Conservation (phyloP, 2,329 filamentous ascomycete genomes). For the Beauveria australis region DNA sequence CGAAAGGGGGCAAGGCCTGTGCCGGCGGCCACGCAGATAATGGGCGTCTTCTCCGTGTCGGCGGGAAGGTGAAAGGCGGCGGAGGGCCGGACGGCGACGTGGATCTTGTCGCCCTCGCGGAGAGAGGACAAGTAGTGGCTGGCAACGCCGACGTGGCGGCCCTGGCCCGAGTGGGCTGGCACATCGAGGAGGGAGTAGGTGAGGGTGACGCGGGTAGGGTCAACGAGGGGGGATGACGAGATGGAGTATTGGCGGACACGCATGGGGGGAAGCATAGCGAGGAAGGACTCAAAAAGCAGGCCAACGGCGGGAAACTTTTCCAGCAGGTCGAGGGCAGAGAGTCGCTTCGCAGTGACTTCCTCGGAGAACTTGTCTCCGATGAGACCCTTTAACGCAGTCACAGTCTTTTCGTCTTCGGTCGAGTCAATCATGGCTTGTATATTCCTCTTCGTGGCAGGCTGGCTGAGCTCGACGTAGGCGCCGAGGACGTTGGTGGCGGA, state of each 20-base stretch:
- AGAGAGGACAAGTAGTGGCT: conserved; percentile 51
- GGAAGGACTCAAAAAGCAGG: conserved; percentile 57
- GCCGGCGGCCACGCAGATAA: conserved; percentile 44
- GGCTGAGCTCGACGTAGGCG: conserved; percentile 64
- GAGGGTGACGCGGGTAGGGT: conserved; percentile 50
- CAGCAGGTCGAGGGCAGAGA: conserved; percentile 61
- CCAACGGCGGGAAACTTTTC: conserved; percentile 52
- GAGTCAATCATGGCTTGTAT: conserved; percentile 38
- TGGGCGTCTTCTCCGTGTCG: conserved; percentile 35
- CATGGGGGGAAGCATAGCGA: conserved; percentile 69
- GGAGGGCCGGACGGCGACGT: conserved; percentile 41
- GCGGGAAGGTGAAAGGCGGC: conserved; percentile 40
- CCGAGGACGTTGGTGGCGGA: conserved; percentile 56
- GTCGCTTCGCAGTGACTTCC: conserved; percentile 45
- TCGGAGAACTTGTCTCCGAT: conserved; percentile 38
- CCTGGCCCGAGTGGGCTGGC: conserved; percentile 41
- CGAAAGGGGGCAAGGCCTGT: conserved; percentile 55
- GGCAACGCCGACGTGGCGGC: conserved; percentile 50
- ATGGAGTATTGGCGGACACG: conserved; percentile 73
- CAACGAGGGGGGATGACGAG: conserved; percentile 61
- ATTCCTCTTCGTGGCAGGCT: conserved; percentile 60
- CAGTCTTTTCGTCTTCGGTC: conserved; percentile 36
- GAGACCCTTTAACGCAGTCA: conserved; percentile 37
- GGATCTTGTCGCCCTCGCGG: conserved; percentile 32
- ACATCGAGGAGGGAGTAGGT: conserved; percentile 60